Conservation (phyloP, 1,284 basidiomycete genomes). For the Pseudozyma hubeiensis region DNA sequence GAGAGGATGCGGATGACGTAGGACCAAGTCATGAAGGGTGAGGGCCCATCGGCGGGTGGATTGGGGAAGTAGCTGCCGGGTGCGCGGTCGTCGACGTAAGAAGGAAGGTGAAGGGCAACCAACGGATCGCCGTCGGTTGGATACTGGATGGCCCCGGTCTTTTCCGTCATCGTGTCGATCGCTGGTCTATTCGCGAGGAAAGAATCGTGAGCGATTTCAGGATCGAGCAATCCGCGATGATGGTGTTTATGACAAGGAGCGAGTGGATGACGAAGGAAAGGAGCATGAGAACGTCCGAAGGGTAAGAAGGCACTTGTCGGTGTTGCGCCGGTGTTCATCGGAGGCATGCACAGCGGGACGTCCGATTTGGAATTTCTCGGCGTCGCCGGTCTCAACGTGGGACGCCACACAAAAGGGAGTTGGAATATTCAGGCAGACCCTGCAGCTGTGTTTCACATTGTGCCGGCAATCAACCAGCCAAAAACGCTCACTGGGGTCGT, state of each 20-base stretch:
- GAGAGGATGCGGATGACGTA: conserved; percentile 30
- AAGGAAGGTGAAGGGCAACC: conserved; percentile 19
- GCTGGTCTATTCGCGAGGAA: no score
- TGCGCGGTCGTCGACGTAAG: conserved; percentile 25
- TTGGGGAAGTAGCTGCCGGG: conserved; percentile 33
- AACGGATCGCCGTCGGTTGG: conserved; percentile 6
- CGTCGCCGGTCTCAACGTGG: not conserved
- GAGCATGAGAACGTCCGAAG: no score
- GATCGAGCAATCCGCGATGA: no score
- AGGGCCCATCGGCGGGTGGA: conserved; percentile 7
- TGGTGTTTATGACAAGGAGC: no score
- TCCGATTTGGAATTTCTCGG: conserved; percentile 1
- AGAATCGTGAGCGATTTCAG: no score
- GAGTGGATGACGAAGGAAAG: no score
- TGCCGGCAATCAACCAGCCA: no score
- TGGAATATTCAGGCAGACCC: no score
- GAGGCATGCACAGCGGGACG: not conserved
- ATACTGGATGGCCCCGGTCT: not conserved
- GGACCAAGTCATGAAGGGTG: conserved; percentile 36
- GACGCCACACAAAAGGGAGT: not conserved
- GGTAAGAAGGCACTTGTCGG: no score
- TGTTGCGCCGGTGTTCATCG: no score
- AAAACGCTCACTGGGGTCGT: no score
- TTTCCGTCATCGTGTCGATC: conserved; percentile 1
- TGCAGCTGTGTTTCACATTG: no score